A percentile compares a stretch with the other conserved stretches of the same genome.
Conservation (phyloP, 179 eudicot species). For the Silene coronaria region DNA sequence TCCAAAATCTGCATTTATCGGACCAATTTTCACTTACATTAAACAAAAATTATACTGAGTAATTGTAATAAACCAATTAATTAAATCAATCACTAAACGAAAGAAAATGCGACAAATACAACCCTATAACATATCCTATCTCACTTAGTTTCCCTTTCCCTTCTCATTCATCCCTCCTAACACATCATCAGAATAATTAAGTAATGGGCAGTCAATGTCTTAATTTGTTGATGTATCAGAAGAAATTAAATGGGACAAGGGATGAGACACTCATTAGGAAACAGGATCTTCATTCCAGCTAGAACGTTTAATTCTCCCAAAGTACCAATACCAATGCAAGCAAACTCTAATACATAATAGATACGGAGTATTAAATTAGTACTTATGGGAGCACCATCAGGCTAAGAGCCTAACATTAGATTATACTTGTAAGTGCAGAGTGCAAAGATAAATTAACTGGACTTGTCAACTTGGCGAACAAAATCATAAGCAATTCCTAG, state of each 20-base stretch:
- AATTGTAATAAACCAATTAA: neutral
- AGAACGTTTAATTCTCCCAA: neutral
- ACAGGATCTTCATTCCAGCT: neutral
- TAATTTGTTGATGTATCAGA: too few species aligned
- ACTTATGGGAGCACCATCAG: too few species aligned
- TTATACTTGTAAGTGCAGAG: neutral
- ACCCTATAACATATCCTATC: neutral
- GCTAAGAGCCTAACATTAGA: too few species aligned
- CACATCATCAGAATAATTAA: too few species aligned
- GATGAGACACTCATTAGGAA: neutral
- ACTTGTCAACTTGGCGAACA: neutral
- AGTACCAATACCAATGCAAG: neutral
- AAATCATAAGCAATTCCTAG: neutral
- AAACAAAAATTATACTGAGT: neutral
- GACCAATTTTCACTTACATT: constrained; percentile 14
- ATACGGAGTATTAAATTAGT: too few species aligned
- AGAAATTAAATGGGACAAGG: neutral
- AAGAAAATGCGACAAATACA: neutral
- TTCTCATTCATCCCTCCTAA: too few species aligned
- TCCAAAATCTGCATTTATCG: constrained; percentile 56
- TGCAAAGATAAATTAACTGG: too few species aligned
- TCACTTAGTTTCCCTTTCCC: too few species aligned
- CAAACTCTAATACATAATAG: neutral
- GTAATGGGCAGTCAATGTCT: neutral
- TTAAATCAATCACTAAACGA: neutral